A percentile compares a stretch with the other conserved stretches of the same genome.
Conservation (phyloP, 2,329 filamentous ascomycete genomes). For the Pseudopithomyces maydicus region DNA sequence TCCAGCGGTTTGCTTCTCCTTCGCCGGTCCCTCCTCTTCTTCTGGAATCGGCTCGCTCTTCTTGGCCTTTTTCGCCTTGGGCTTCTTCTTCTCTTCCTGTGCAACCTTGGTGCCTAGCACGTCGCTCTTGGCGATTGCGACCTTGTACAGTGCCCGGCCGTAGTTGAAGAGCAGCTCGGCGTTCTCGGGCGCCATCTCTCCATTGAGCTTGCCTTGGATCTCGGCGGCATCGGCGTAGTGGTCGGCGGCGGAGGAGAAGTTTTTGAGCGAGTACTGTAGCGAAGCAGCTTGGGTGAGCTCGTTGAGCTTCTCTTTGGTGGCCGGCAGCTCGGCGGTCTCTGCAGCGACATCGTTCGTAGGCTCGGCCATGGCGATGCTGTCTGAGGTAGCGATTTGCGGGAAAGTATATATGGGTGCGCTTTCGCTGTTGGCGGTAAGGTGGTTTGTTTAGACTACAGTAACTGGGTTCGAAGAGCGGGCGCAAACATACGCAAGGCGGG, state of each 20-base stretch:
- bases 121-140: conserved; percentile 92
- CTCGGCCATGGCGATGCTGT: conserved; percentile 28
- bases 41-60: conserved; percentile 46
- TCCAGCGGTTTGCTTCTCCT: conserved; percentile 53
- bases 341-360: conserved; percentile 23
- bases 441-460: neutral
- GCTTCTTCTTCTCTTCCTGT: conserved; percentile 59
- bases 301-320: conserved; percentile 67
- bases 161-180: conserved; percentile 95
- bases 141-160: conserved; percentile 89
- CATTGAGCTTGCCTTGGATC: conserved; percentile 88
- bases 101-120: conserved; percentile 84
- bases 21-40: conserved; percentile 36
- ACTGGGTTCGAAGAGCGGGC: neutral
- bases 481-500: conserved; percentile 5
- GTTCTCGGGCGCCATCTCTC: conserved; percentile 88
- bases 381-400: too few relatives aligned
- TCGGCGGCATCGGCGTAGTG: conserved; percentile 87
- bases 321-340: conserved; percentile 35
- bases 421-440: conserved; percentile 1
- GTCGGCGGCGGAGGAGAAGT: conserved; percentile 84
- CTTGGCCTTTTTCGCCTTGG: conserved; percentile 53
- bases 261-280: conserved; percentile 85
- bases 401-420: neutral
- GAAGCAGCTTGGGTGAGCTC: conserved; percentile 81